Base-by-base conservation (phyloP, 805 yeast genomes). In the Metschnikowia arizonensis region DNA sequence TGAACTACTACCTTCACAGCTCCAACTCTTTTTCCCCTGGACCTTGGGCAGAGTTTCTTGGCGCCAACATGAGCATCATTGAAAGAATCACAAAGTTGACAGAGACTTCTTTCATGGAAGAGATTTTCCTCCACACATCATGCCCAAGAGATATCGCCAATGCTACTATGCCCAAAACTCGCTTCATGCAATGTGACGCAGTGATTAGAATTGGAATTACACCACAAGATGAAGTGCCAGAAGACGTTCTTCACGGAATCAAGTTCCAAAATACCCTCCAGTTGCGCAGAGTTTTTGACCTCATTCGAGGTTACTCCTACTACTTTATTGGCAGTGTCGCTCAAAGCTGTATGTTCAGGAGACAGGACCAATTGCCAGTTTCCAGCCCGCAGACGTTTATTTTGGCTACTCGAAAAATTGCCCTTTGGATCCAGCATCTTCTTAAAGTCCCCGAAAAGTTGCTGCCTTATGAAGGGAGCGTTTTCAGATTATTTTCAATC, bases 181-280 rank as follows among this genome's bases (percentile, higher is more conserved):
- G 33, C 15, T 39, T 39, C 21, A 30, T 29, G 11, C 33, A 39
- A 23, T 21, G 34, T 9, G 42, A 39, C 21, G 33, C 42, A 3
- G 33, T 30, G 24, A 25, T 39, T 11, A 30, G 34, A 30, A 39
- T 39, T 21, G 42, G 42, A 5, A 15, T 23, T 14, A 7, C 28
- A 18, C 18, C 34, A 4, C 14, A 30, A 11, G 34, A 21, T 5
- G 35, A 39, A 7, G 23, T 31, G 2, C 14, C 26, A 4, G 28
- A 39, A 25, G 39, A 30, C 21, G 15, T 75, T 78, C 23, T 19
- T 15, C 28, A 10, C 0, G 71, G 79, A 33, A 77, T 85, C 0
- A 81, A 80, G 52, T 79, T 69, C 63, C 84, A 84, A 50, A 85
- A 85, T 54, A 65, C 83, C 0, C 62, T 78, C 2, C 80, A 82